These are phyloP conservation scores for Trypanosoma scelopori DNA, from an alignment of 208 protist genomes.

Conservation along the genomic window DNA sequence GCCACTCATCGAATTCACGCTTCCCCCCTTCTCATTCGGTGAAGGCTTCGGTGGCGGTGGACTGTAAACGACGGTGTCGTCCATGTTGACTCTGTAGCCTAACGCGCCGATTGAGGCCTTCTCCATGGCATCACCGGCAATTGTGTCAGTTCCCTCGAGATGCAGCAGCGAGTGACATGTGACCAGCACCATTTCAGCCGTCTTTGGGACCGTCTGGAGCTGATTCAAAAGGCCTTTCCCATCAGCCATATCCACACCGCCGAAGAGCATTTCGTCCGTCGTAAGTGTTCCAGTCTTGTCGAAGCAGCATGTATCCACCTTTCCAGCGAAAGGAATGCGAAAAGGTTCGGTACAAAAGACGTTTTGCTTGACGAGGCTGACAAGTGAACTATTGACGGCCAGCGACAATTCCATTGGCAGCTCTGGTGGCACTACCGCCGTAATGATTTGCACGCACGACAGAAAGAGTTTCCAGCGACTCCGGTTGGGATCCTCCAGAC, in stretches of 20 bases:
- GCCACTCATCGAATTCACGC: neutral
- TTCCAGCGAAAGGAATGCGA: slow-evolving; percentile 99
- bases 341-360: slow-evolving; percentile 98
- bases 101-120: slow-evolving; percentile 88
- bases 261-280: slow-evolving; percentile 93
- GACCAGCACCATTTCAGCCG: slow-evolving; percentile 78
- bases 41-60: slow-evolving; percentile 32
- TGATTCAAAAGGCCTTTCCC: slow-evolving; percentile 90
- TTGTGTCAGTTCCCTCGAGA: slow-evolving; percentile 73
- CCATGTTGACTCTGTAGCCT: slow-evolving; percentile 79
- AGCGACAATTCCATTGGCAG: slow-evolving; percentile 99
- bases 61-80: slow-evolving; percentile 77
- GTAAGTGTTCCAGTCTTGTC: slow-evolving; percentile 99
- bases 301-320: slow-evolving; percentile 98
- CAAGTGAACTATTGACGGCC: slow-evolving; percentile 97
- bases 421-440: slow-evolving; percentile 98
- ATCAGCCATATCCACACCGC: slow-evolving; percentile 85
- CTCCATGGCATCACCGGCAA: slow-evolving; percentile 97
- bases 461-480: slow-evolving; percentile 97
- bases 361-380: slow-evolving; percentile 89
- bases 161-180: slow-evolving; percentile 91
- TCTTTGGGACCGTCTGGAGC: slow-evolving; percentile 67
- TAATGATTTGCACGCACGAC: slow-evolving; percentile 98
- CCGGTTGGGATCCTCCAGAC: slow-evolving; percentile 74
- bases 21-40: neutral